Percentiles rank a stretch among this genome's conserved stretches.
Evolutionary conservation across 345 rosid genomes (phyloP).

Genomic region (Dipteronia dyeriana): DNA sequence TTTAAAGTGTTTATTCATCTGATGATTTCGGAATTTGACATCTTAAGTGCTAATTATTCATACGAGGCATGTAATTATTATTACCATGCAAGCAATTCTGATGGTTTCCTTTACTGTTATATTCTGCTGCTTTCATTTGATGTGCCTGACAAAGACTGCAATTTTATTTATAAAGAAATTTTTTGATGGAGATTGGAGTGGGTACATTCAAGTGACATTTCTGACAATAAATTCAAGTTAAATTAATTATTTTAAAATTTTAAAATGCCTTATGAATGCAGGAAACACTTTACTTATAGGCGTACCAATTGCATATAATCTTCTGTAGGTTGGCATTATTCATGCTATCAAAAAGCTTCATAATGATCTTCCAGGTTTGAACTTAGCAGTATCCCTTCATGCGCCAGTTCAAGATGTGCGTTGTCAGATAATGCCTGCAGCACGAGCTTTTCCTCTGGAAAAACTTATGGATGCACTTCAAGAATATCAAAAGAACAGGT

Average conservation of each 20-base stretch:
- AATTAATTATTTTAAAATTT: not conserved
- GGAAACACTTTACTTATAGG: slow-evolving; percentile 24
- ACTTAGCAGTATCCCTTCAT: slow-evolving; percentile 95
- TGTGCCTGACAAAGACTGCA: not conserved
- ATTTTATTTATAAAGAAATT: not conserved
- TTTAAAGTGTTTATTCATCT: not conserved
- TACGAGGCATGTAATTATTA: not conserved
- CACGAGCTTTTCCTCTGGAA: slow-evolving; percentile 93
- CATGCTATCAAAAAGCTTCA: slow-evolving; percentile 94
- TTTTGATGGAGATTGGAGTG: not conserved
- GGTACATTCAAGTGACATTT: not conserved
- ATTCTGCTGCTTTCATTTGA: not conserved
- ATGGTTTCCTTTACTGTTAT: not conserved
- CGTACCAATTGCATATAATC: slow-evolving; percentile 22
- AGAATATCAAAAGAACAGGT: slow-evolving; percentile 79
- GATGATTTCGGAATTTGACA: not conserved
- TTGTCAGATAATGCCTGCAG: slow-evolving; percentile 97
- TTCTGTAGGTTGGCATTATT: slow-evolving; percentile 81
- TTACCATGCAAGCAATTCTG: not conserved
- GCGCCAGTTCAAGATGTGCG: slow-evolving; percentile 97
- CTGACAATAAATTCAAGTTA: not conserved
- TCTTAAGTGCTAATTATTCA: not conserved
- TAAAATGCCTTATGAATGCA: slow-evolving; percentile 8
- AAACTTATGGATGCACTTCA: slow-evolving; percentile 83
- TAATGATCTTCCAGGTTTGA: slow-evolving; percentile 84